phyloP scores from a whole-genome alignment of 169 alveolate species.

The Plasmodium adleri region DNA sequence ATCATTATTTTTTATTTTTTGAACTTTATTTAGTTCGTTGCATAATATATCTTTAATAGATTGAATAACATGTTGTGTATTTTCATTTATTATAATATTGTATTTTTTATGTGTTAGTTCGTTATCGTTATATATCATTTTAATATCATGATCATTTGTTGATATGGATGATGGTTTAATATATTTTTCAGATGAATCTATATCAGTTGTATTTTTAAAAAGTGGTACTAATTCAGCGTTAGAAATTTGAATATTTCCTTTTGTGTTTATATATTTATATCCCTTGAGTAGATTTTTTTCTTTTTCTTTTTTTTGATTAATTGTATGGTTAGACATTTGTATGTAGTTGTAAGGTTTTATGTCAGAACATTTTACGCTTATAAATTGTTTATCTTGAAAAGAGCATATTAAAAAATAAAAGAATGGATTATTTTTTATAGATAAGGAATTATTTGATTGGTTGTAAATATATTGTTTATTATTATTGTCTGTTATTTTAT shows the following conservation, averaged over 20 bases:
- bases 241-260: constrained; percentile 33
- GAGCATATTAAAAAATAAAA: constrained; percentile 30
- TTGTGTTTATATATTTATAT: constrained; percentile 28
- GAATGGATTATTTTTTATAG: neutral
- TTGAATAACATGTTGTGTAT: neutral
- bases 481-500: neutral
- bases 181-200: neutral
- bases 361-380: constrained; percentile 38
- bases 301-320: constrained; percentile 5
- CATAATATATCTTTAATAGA: constrained; percentile 22
- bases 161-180: neutral
- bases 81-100: constrained; percentile 28
- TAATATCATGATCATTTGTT: neutral
- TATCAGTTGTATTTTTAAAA: neutral
- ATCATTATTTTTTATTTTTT: constrained; percentile 4
- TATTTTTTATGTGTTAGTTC: neutral
- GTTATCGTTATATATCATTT: neutral
- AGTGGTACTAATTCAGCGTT: constrained; percentile 34
- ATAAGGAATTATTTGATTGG: neutral
- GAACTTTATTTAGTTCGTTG: neutral
- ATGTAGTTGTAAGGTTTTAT: constrained; percentile 33
- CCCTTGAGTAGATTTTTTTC: constrained; percentile 18
- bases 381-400: constrained; percentile 3
- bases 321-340: constrained; percentile 11
- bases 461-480: neutral